These are phyloP conservation scores for Candida corydali DNA, from an alignment of 805 yeast species.

Conservation along the genomic window DNA sequence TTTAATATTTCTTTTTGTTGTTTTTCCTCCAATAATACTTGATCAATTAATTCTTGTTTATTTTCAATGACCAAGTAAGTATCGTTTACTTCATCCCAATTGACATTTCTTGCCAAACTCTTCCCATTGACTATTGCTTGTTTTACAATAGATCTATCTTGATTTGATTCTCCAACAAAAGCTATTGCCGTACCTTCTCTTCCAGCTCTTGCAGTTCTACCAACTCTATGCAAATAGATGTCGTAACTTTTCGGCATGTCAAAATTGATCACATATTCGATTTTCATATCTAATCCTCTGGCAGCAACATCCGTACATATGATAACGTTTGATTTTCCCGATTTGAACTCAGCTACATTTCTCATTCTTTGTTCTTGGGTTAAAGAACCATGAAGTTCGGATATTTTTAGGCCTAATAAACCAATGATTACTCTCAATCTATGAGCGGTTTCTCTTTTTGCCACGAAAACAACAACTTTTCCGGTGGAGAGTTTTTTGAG, in stretches of 20 bases:
- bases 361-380: conserved; percentile 90
- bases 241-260: conserved; percentile 96
- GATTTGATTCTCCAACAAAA: conserved; percentile 87
- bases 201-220: conserved; percentile 99
- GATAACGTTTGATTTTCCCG: conserved; percentile 76
- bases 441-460: conserved; percentile 90
- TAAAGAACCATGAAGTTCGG: conserved; percentile 79
- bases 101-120: conserved; percentile 86
- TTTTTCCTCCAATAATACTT: conserved; percentile 83
- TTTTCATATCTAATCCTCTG: conserved; percentile 97
- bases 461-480: conserved; percentile 84
- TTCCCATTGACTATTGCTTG: conserved; percentile 75
- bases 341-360: conserved; percentile 79
- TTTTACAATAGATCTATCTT: conserved; percentile 86
- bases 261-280: conserved; percentile 88
- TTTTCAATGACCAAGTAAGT: conserved; percentile 57
- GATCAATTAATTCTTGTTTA: conserved; percentile 61
- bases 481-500: conserved; percentile 59
- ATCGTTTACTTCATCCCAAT: conserved; percentile 80
- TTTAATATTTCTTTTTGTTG: conserved; percentile 77
- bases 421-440: conserved; percentile 73
- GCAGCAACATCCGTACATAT: conserved; percentile 98
- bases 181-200: conserved; percentile 91
- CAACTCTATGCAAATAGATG: conserved; percentile 92
- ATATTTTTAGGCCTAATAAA: conserved; percentile 68